Evolutionary conservation across 345 rosid species (phyloP).

Genomic region (Populus ilicifolia): DNA sequence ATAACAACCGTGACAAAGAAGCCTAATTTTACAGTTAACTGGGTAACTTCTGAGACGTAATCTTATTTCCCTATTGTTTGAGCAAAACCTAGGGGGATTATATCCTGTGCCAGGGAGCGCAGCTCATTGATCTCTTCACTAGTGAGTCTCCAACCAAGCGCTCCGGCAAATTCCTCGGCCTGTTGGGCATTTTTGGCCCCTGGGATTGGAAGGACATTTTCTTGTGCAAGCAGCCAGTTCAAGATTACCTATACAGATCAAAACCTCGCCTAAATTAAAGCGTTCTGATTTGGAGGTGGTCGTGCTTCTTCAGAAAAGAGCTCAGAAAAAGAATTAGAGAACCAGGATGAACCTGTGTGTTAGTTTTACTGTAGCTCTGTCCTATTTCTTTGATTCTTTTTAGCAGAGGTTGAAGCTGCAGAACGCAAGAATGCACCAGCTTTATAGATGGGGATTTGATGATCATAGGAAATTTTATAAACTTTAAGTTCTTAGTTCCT

Average conservation of each 20-base stretch:
- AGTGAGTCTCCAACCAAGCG: slow-evolving; percentile 76
- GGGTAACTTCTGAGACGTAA: no score
- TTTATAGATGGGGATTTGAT: slow-evolving; percentile 9
- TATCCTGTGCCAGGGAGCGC: slow-evolving; percentile 62
- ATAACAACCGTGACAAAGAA: no score
- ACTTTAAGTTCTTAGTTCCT: neutral
- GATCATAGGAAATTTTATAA: neutral
- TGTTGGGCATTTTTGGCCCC: slow-evolving; percentile 86
- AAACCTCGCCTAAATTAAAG: neutral
- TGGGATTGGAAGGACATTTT: slow-evolving; percentile 85
- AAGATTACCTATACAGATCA: slow-evolving; percentile 54
- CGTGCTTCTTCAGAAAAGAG: neutral
- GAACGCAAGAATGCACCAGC: slow-evolving; percentile 12
- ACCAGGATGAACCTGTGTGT: slow-evolving; percentile 59
- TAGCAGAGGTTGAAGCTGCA: slow-evolving; percentile 81
- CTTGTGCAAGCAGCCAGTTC: slow-evolving; percentile 91
- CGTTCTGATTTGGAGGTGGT: no score
- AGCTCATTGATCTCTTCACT: slow-evolving; percentile 62
- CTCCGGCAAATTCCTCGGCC: slow-evolving; percentile 74
- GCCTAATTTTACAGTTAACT: no score
- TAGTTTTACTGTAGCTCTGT: slow-evolving; percentile 55
- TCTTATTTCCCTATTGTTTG: no score
- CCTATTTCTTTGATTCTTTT: slow-evolving; percentile 68
- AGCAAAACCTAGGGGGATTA: slow-evolving; percentile 24
- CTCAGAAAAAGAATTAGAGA: no score